Base-by-base conservation (phyloP, 202 grass and related monocot species). In the Musa balbisiana region DNA sequence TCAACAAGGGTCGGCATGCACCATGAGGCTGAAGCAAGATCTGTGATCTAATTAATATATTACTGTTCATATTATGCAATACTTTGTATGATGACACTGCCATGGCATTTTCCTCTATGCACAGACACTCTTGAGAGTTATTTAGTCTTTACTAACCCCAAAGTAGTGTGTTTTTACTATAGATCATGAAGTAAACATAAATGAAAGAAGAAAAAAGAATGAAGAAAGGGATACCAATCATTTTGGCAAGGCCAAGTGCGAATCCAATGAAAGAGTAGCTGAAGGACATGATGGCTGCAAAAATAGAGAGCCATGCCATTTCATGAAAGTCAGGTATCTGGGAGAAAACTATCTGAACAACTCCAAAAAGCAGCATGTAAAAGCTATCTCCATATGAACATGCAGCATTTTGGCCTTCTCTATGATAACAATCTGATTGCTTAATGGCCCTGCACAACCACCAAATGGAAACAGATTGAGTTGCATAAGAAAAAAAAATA, bases 261-360 rank as follows among this genome's bases (percentile, higher is more conserved):
- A 95, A 68, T 8, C 91, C 91, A 22, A 91, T 88, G 83, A 84
- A 85, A 9, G 91, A 76, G 67, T 95, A 95, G 24, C 86, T 88
- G 81, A 95, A 95, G 1, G 91, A 95, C 91, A 95, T 95, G 73
- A 81, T 62, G 0, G 91, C 85, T 0, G 91, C 91, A 14, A 85
- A 10, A 74, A 86, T 29, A 19, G 91, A 94, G 52, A 94, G 91
- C 91, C 88, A 91, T 1, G 86, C 91, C 87, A 91, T 95, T 68
- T 95, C 78, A 50, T 91, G 83, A 29, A 95, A 91, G 68, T 83
- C 80, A 22, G 88, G 88, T 55, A 95, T 95, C 80, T 84, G 90
- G n/a, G 91, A 91, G 74, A 95, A 82, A 8, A 91, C 22, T 58
- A 95, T 72, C 84, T 95, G 83, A 22, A 60, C 55, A 2, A 76